Evolutionary conservation across 2,329 filamentous ascomycete genomes (phyloP).

Genomic region (Trichoderma breve): DNA sequence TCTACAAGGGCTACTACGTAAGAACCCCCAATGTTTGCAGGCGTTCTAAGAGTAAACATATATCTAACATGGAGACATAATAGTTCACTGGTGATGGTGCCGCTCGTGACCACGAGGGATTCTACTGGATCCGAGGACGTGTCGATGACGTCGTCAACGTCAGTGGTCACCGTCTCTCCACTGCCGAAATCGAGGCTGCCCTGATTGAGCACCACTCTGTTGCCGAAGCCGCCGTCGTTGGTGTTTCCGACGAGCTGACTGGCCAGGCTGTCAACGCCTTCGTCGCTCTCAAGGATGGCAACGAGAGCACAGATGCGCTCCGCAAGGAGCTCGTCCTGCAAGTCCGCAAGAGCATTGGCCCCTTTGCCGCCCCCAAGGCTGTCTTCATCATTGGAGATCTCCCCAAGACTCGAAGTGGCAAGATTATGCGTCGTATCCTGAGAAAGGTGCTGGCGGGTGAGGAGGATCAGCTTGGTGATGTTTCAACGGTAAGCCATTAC

Average conservation of each 20-base stretch:
- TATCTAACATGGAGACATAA: slow-evolving; percentile 12
- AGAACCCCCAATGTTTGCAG: slow-evolving; percentile 38
- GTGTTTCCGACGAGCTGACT: slow-evolving; percentile 87
- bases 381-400: slow-evolving; percentile 89
- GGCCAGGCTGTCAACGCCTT: slow-evolving; percentile 98
- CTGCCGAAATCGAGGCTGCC: slow-evolving; percentile 95
- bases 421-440: slow-evolving; percentile 98
- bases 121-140: slow-evolving; percentile 99
- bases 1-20: slow-evolving; percentile 97
- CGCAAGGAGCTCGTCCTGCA: slow-evolving; percentile 93
- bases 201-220: slow-evolving; percentile 88
- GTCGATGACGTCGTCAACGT: slow-evolving; percentile 99
- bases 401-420: slow-evolving; percentile 94
- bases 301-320: slow-evolving; percentile 72
- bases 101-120: slow-evolving; percentile 93
- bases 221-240: slow-evolving; percentile 93
- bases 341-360: slow-evolving; percentile 95
- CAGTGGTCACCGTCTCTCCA: slow-evolving; percentile 91
- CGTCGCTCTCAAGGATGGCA: slow-evolving; percentile 84
- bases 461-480: slow-evolving; percentile 95
- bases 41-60: background rate
- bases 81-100: slow-evolving; percentile 92
- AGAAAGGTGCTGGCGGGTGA: slow-evolving; percentile 96
- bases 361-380: slow-evolving; percentile 93
- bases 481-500: slow-evolving; percentile 71